Base-by-base conservation (phyloP, 768 basidiomycete species). In the Naganishia antarctica region DNA sequence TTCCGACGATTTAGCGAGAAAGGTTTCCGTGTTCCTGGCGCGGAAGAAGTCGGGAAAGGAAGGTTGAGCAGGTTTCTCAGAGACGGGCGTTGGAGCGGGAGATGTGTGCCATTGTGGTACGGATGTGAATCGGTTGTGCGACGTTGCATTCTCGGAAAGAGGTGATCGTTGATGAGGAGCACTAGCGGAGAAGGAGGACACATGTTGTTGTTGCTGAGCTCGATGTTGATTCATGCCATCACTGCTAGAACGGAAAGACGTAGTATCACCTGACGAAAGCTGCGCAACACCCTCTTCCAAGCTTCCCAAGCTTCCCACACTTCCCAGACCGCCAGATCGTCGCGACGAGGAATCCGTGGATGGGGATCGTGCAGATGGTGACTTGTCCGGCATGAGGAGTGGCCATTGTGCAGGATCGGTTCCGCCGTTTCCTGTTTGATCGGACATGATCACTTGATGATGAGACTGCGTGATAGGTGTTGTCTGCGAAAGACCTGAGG, bases 271-370 rank as follows among this genome's bases (percentile, higher is more conserved):
- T 11, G 53, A 40, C 4, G 53, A 57, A 5, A 57, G 53, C 26
- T 57, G 53, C 23, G 53, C 53, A 23, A 57, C 53, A 40, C 53
- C 53, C 40, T 57, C 53, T 40, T 57, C 53, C 53, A 57, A 57
- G 21, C 53, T 57, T 40, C 37, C 53, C 53, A 57, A 57, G 21
- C 53, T 57, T 40, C 37, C 53, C 4, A 57, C 21, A 37, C 53
- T 57, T 15, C 53, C 53, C 7, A 57, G 34, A 18, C 34, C 53
- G 18, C 16, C 21, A 12, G 53, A 57, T 5, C 23, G 18, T 9
- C 53, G 53, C 53, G 32, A 40, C 21, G 53, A 57, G 3, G 53
- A 57, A 4, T 57, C 53, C 9, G 18, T 18, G 3, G 53, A 57
- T 15, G 43, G 18, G n/a, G 43, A 44, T 9, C 8, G 11, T 15